Conservation (phyloP, 1,284 basidiomycete genomes). For the Entoloma clypeatum region DNA sequence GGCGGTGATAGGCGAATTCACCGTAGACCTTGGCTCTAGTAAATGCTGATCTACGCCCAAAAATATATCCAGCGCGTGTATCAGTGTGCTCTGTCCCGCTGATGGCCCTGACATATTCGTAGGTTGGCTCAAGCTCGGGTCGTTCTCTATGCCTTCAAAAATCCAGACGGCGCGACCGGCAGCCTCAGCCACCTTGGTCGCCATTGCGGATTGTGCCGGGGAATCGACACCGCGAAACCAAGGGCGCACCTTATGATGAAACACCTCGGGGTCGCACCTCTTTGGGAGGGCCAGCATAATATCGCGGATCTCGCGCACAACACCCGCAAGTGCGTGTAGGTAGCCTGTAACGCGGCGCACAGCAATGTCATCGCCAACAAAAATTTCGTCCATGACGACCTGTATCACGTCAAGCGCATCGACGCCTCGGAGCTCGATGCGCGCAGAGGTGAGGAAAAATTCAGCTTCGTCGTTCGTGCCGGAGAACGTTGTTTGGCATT, state of each 20-base stretch:
- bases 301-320: slow-evolving; percentile 61
- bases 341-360: slow-evolving; percentile 67
- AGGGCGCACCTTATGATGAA: slow-evolving; percentile 83
- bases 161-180: no score
- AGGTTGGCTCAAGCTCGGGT: slow-evolving; percentile 45
- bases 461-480: slow-evolving; percentile 77
- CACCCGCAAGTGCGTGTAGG: slow-evolving; percentile 58
- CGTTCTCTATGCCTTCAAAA: slow-evolving; percentile 67
- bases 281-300: slow-evolving; percentile 64
- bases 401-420: slow-evolving; percentile 84
- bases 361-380: slow-evolving; percentile 79
- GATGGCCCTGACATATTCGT: slow-evolving; percentile 80
- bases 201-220: slow-evolving; percentile 39
- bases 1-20: no score
- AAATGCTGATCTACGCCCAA: slow-evolving; percentile 78
- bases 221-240: slow-evolving; percentile 89
- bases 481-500: slow-evolving; percentile 71
- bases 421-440: slow-evolving; percentile 85
- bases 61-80: slow-evolving; percentile 89
- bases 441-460: slow-evolving; percentile 83
- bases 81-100: slow-evolving; percentile 86
- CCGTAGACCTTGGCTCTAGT: no score
- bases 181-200: no score
- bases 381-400: slow-evolving; percentile 83
- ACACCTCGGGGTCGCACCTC: slow-evolving; percentile 74